These are phyloP conservation scores for Diospyros kaki DNA, from an alignment of 148 eudicot species.

Conservation along the genomic window DNA sequence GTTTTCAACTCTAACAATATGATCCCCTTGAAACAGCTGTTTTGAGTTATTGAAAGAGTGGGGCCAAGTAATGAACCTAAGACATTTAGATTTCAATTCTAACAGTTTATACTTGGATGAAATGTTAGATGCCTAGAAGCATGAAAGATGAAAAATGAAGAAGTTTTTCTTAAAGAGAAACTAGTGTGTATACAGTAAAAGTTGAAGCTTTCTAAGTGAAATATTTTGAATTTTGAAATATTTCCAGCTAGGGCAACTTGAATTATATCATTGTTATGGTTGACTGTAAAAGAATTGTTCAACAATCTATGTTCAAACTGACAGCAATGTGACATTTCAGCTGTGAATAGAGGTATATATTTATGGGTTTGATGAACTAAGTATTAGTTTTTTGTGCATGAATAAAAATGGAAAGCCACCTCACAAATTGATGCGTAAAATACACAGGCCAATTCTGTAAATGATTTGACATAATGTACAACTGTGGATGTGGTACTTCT, in stretches of 20 bases:
- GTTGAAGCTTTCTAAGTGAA: too few species aligned
- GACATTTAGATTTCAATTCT: neutral
- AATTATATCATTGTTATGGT: neutral
- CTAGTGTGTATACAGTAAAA: too few species aligned
- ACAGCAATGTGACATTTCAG: neutral
- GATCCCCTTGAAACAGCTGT: neutral
- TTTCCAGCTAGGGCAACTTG: neutral
- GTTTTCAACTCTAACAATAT: neutral
- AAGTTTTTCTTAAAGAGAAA: too few species aligned
- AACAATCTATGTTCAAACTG: neutral
- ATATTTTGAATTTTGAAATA: neutral
- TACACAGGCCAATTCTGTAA: neutral
- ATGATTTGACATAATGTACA: neutral
- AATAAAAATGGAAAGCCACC: neutral
- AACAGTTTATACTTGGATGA: neutral
- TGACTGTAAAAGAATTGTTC: neutral
- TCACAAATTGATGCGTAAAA: neutral
- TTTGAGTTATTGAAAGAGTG: neutral
- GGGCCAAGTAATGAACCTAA: neutral
- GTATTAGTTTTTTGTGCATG: neutral
- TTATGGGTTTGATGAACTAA: neutral
- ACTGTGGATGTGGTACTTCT: neutral
- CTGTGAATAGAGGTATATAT: neutral
- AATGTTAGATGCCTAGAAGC: neutral
- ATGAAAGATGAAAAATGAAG: too few species aligned